Percentiles rank a stretch among this genome's conserved stretches.
Evolutionary conservation across 164 flowering plant genomes (phyloP).

Genomic region (Vitis rupestris): DNA sequence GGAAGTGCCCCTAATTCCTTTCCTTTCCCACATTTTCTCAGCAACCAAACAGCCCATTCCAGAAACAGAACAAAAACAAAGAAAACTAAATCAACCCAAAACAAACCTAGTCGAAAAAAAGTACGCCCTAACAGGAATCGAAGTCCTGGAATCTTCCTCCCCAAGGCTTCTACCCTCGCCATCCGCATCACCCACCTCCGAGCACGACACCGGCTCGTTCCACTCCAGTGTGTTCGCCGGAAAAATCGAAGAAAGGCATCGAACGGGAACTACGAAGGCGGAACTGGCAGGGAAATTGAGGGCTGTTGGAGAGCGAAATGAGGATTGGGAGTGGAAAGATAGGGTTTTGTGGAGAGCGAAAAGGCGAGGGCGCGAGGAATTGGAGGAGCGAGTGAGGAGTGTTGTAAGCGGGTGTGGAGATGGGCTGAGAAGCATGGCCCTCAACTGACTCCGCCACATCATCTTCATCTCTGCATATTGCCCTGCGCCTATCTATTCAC

Average conservation of each 20-base stretch:
- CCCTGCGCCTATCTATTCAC: too few species aligned
- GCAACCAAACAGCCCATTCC: too few species aligned
- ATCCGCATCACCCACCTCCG: constrained; percentile 30
- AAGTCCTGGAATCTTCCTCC: constrained; percentile 29
- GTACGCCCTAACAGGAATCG: constrained; percentile 78
- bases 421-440: constrained; percentile 1
- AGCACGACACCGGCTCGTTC: constrained; percentile 42
- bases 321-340: background rate
- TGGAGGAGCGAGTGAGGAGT: background rate
- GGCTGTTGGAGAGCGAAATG: background rate
- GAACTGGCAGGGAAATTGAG: background rate
- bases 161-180: background rate
- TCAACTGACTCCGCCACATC: constrained; percentile 4
- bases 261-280: constrained; percentile 4
- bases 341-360: constrained; percentile 15
- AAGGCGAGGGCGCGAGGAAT: background rate
- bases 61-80: constrained; percentile 1
- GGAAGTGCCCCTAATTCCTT: too few species aligned
- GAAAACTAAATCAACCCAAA: constrained; percentile 2
- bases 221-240: constrained; percentile 30
- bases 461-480: too few species aligned
- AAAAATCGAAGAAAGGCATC: constrained; percentile 31
- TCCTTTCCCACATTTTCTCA: too few species aligned
- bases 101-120: constrained; percentile 84
- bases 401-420: constrained; percentile 7